Evolutionary conservation across 305 asterid genomes (phyloP), one percentile per base, ranked within the genome.

Genomic region (Plantago coronopus): DNA sequence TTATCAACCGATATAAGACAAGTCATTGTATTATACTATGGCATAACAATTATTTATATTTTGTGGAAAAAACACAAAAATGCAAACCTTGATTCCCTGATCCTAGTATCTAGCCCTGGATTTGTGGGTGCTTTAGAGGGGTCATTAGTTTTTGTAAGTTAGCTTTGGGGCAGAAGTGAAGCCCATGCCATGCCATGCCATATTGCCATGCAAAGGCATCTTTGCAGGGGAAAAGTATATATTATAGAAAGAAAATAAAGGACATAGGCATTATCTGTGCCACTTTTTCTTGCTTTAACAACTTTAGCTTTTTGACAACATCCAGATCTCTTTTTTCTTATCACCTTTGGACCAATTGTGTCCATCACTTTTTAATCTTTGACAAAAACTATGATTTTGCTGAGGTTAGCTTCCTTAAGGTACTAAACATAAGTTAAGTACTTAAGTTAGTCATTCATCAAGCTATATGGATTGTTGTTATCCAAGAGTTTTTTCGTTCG

Each of bases 231-330:
- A 31, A 65, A 51, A 53, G 34, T 58, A 66, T 42, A 53, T 4
- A 2, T 25, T 25, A 27, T 37, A 7, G 23, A n/a, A 49, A 55
- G n/a, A 22, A 21, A 45, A 71, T 56, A 56, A 21, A 50, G 8
- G 46, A 48, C 7, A 47, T 25, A n/a, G 29, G 61, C 56, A 70
- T 65, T 49, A 57, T 69, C 58, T 64, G 44, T 61, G 15, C 40
- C 29, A 4, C 63, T 57, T 66, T 63, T 50, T 57, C 63, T 23
- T 71, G 76, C 87, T 76, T 81, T 75, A 76, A 27, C 29, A 5
- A 76, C 74, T 78, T 72, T 67, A 74, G 80, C 76, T 81, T 76
- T 81, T 81, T 77, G 76, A 64, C 64, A 69, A 67, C 64, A 69
- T 63, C 80, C 63, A 5, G 70, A 73, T 68, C 69, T 69, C 75